Evolutionary conservation across 306 rosid genomes (phyloP), one percentile per base, ranked within the genome.

Genomic region (Alnus glutinosa): DNA sequence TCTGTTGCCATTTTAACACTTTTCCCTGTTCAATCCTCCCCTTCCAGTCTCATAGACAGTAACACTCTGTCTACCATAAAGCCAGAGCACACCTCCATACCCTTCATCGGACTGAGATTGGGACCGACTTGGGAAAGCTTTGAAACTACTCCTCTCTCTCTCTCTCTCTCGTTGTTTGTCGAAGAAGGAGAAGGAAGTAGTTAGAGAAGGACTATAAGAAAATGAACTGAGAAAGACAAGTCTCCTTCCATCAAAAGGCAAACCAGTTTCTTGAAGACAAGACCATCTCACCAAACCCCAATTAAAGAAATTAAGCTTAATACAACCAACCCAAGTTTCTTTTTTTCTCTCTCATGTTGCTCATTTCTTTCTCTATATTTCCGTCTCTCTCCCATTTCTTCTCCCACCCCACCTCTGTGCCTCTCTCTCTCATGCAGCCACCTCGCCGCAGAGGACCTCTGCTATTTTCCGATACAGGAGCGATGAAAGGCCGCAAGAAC

Each of bases 401-500:
- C 71, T 49, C 71, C 71, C 46, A 10, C 54, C 68, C 81, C 55
- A 69, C 4, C 74, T 68, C 76, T 42, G 76, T 76, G 23, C 14
- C 77, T 78, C 36, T 83, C 32, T 75, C 47, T 51, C 71, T 75
- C 55, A 89, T 89, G 94, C 93, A 89, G 66, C 87, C 82, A 63
- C 80, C 77, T 74, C 83, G 90, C 75, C 83, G 92, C 48, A 89
- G 88, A 76, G 70, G 82, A n/a, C 77, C 88, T 85, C 79, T 80
- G 44, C 82, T 76, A 67, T 61, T 57, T 69, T 58, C 86, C 47
- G 97, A 87, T 77, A 78, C 84, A 5, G 74, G 82, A 34, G 63
- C 80, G n/a, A 95, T 93, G 98, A 95, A 92, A 85, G 75, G 77
- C 10, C 85, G 91, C 49, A 95, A 90, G 85, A 87, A 79, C 92